These are phyloP conservation scores for Sporothrix pallida DNA, from an alignment of 2,329 filamentous ascomycete genomes.

Conservation along the genomic window DNA sequence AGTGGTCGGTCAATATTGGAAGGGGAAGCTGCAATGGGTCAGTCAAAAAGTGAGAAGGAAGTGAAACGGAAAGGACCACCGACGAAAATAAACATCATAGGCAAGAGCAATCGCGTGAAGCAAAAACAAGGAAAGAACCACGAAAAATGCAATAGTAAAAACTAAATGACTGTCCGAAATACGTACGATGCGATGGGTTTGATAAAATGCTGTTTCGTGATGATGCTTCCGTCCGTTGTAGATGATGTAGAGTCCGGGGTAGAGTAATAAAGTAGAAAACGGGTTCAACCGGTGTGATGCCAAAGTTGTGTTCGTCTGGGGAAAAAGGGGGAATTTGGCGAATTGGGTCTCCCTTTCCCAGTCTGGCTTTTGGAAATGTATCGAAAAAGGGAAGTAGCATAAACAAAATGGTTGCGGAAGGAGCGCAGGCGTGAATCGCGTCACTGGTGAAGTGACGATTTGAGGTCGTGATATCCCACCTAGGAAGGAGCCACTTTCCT, in stretches of 20 bases:
- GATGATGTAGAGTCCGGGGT: background rate
- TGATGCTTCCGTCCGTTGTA: background rate
- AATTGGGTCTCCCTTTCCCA: background rate
- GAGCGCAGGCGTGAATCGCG: slow-evolving; percentile 1
- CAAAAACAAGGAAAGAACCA: background rate
- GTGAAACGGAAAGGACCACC: slow-evolving; percentile 20
- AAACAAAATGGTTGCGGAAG: background rate
- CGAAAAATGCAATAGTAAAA: slow-evolving; percentile 15
- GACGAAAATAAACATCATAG: background rate
- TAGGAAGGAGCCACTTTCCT: slow-evolving; percentile 16
- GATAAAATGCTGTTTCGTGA: background rate
- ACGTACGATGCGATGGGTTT: background rate
- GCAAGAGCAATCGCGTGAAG: slow-evolving; percentile 2
- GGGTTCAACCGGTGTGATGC: no score
- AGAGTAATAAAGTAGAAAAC: background rate
- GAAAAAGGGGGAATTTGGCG: background rate
- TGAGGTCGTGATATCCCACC: background rate
- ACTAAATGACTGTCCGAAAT: background rate
- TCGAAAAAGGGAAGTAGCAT: background rate
- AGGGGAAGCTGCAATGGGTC: background rate
- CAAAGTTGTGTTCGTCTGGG: background rate
- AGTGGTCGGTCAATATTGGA: background rate
- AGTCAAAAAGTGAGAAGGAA: background rate
- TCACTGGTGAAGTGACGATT: background rate
- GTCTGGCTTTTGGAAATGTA: background rate